Base-by-base conservation (phyloP, 1,139 yeast species). In the Magnusiomyces tetraspermus region DNA sequence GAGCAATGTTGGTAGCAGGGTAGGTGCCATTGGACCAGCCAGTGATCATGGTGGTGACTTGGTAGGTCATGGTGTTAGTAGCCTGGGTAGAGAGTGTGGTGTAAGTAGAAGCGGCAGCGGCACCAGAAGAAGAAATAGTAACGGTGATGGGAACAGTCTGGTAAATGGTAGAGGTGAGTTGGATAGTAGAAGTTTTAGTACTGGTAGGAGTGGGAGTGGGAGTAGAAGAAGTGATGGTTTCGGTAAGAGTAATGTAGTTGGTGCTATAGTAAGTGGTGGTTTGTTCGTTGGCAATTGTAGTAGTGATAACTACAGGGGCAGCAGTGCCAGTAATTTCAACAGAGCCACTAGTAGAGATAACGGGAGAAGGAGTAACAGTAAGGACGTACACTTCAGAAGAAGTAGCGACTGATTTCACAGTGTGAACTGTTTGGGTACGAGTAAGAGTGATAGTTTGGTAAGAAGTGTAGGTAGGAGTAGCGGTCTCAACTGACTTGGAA, bases 371-470 rank as follows among this genome's bases (percentile, higher is more conserved):
- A 3, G 44, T 41, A 37, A 49, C 48, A 0, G 53, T 49, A 17
- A 46, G 26, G 50, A 45, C 53, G 31, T 46, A 45, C 41, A 46
- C 37, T 19, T 44, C 50, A 24, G 48, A 13, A 26, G 44, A 31
- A 11, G 50, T 46, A 30, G 38, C 36, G 37, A 46, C 38, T 10
- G 50, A 44, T 19, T 33, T 41, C 42, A 46, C 30, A 31, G 50
- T 31, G 50, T 50, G 37, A n/a, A 49, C 44, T 26, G 53, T 49
- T 44, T 46, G 36, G 42, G 48, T 50, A 42, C 53, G 42, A 42
- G 53, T 50, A 24, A 50, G 38, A 21, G 53, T 50, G 50, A 50
- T 50, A 33, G 43, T 46, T 41, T 50, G 47, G 42, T 44, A 36
- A 40, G 44, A 46, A 31, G 40, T 33, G 28, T 13, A 17, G 13